Percentiles rank a stretch among this genome's conserved stretches.
phyloP scores from a whole-genome alignment of 2,329 filamentous ascomycete genomes.

The Ophiocordyceps camponoti-floridani region DNA sequence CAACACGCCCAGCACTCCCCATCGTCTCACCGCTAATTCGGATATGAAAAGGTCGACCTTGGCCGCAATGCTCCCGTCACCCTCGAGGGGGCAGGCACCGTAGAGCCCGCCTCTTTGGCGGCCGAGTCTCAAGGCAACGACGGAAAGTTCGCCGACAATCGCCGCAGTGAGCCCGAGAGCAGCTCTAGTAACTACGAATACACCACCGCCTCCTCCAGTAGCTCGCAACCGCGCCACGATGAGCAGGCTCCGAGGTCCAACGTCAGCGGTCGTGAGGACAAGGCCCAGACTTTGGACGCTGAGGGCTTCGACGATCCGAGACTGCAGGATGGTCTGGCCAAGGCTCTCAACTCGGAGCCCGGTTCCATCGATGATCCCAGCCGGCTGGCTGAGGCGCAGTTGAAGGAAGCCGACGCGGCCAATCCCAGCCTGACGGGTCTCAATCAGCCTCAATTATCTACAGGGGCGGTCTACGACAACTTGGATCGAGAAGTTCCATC shows the following conservation, averaged over 20 bases:
- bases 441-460: conserved; percentile 9
- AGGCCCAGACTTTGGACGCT: conserved; percentile 25
- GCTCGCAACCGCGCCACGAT: too few relatives aligned
- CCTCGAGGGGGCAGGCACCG: conserved; percentile 43
- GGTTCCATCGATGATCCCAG: conserved; percentile 30
- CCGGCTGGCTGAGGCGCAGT: conserved; percentile 23
- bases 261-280: conserved; percentile 7
- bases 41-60: conserved; percentile 22
- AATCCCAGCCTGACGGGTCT: conserved; percentile 8
- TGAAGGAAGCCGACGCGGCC: conserved; percentile 11
- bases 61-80: conserved; percentile 29
- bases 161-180: conserved; percentile 19
- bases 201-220: conserved; percentile 2
- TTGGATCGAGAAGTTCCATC: conserved; percentile 11
- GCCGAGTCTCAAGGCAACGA: conserved; percentile 46
- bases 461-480: conserved; percentile 12
- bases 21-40: neutral
- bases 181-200: neutral
- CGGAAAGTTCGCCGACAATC: conserved; percentile 45
- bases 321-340: conserved; percentile 17
- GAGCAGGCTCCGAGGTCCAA: neutral
- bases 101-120: conserved; percentile 55
- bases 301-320: conserved; percentile 15
- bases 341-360: conserved; percentile 22
- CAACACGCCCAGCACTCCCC: neutral